Base-by-base conservation (phyloP, 345 rosid genomes). In the Populus alba region DNA sequence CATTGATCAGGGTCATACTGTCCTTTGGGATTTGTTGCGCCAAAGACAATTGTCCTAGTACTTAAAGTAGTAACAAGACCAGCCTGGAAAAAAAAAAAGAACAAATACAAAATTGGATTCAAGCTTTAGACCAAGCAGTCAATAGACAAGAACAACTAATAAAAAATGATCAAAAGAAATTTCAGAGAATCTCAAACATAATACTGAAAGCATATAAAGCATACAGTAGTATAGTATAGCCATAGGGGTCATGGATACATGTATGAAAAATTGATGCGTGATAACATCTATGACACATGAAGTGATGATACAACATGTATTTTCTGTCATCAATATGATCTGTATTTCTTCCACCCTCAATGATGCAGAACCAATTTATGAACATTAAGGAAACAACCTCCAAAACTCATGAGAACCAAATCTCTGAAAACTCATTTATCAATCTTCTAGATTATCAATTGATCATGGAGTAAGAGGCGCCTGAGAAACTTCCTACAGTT, bases 11-110 rank as follows among this genome's bases (percentile, higher is more conserved):
- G 99, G 87, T 95, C 99, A 87, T 93, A 95, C 39, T 93, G 94
- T 45, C 99, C 99, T 88, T 93, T 95, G 63, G 98, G 97, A 90
- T 95, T 95, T 83, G 99, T 93, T 10, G 99, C 99, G 71, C 99
- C 98, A 75, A 93, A 93, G 65, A 95, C 97, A 35, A 92, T 84
- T 80, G 99, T 93, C 86, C 85, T 90, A 20, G 98, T 95, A 85
- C 92, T 92, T 75, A 95, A 94, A 45, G 95, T 92, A 17, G 98
- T 93, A 37, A 95, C 98, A 72, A 95, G 97, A 75, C 99, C 99
- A 70, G 99, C 99, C 99, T 95, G 88, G 72, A 80, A 75, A 78
- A 35, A 71, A 31, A 73, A 45, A 17, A 20, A 47, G 7, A 29
- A 9, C 13, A 53, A 66, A 41, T 45, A 55, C 72, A 41, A 71